Conservation (phyloP, 1,284 basidiomycete genomes). For the Ganoderma resinaceum region DNA sequence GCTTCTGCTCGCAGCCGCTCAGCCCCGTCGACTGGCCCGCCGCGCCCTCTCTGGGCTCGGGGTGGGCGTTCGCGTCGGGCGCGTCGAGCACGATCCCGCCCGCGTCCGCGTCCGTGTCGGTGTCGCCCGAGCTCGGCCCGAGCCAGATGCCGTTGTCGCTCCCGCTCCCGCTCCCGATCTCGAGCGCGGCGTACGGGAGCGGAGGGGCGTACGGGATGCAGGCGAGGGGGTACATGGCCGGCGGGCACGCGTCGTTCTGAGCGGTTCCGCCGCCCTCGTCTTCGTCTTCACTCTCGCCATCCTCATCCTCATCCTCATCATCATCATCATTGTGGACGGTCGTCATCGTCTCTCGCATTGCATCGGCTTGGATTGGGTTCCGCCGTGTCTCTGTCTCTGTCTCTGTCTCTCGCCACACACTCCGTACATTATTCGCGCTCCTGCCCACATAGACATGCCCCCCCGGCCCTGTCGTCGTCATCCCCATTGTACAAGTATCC, state of each 20-base stretch:
- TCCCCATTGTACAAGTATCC: background rate
- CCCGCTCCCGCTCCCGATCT: conserved; percentile 1
- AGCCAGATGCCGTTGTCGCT: background rate
- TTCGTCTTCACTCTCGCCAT: background rate
- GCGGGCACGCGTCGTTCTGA: conserved; percentile 1
- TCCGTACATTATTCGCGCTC: background rate
- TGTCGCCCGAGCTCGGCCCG: background rate
- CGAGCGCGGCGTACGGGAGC: conserved; percentile 5
- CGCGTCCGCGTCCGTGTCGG: background rate
- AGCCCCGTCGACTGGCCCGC: conserved; percentile 26
- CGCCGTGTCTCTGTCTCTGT: too few relatives aligned
- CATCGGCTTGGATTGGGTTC: background rate
- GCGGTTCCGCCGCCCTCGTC: background rate
- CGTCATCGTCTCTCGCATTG: background rate
- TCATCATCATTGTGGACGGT: too few relatives aligned
- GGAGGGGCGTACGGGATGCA: background rate
- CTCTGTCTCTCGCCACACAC: too few relatives aligned
- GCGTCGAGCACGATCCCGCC: background rate
- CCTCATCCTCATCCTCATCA: too few relatives aligned
- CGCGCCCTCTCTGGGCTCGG: background rate
- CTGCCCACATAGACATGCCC: background rate
- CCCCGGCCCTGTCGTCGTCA: background rate
- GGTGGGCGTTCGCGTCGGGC: too few relatives aligned
- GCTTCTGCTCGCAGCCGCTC: conserved; percentile 27
- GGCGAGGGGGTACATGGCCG: background rate